Percentiles rank a stretch among this genome's conserved stretches.
Evolutionary conservation across 2,329 filamentous ascomycete genomes (phyloP).

Genomic region (Aureobasidium uvarum): DNA sequence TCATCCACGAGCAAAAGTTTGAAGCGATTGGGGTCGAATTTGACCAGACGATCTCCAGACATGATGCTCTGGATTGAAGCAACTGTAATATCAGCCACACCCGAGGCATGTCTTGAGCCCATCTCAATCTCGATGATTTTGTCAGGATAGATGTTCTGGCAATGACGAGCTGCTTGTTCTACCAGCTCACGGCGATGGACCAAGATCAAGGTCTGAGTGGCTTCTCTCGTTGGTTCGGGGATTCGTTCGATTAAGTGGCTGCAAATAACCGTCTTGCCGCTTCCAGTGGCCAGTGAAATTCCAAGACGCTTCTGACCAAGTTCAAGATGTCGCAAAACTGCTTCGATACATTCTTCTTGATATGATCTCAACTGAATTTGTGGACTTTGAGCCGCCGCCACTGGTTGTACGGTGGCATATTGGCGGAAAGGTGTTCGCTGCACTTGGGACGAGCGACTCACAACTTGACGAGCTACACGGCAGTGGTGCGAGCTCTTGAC

Average conservation of each 20-base stretch:
- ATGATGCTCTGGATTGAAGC: slow-evolving; percentile 84
- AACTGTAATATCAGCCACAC: slow-evolving; percentile 85
- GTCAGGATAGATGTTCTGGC: slow-evolving; percentile 72
- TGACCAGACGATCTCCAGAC: slow-evolving; percentile 71
- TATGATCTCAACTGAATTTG: slow-evolving; percentile 70
- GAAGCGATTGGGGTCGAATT: slow-evolving; percentile 76
- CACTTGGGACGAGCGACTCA: too few species aligned
- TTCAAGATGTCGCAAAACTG: slow-evolving; percentile 66
- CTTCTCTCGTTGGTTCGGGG: slow-evolving; percentile 53
- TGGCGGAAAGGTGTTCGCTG: background rate
- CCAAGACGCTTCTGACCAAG: slow-evolving; percentile 74
- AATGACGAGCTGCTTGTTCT: slow-evolving; percentile 88
- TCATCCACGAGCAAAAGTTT: slow-evolving; percentile 95
- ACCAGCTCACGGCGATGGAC: slow-evolving; percentile 92
- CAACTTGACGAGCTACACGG: background rate
- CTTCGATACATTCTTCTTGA: slow-evolving; percentile 83
- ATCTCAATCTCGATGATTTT: slow-evolving; percentile 89
- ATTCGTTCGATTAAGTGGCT: slow-evolving; percentile 88
- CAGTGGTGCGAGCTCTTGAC: background rate
- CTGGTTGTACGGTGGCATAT: slow-evolving; percentile 10
- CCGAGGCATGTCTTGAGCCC: slow-evolving; percentile 73
- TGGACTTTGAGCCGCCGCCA: slow-evolving; percentile 9
- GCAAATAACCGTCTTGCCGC: slow-evolving; percentile 93
- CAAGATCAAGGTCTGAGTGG: slow-evolving; percentile 80
- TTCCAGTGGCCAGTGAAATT: slow-evolving; percentile 80